Conservation (phyloP, 495 filamentous ascomycete species). For the Rhizodiscina lignyota region DNA sequence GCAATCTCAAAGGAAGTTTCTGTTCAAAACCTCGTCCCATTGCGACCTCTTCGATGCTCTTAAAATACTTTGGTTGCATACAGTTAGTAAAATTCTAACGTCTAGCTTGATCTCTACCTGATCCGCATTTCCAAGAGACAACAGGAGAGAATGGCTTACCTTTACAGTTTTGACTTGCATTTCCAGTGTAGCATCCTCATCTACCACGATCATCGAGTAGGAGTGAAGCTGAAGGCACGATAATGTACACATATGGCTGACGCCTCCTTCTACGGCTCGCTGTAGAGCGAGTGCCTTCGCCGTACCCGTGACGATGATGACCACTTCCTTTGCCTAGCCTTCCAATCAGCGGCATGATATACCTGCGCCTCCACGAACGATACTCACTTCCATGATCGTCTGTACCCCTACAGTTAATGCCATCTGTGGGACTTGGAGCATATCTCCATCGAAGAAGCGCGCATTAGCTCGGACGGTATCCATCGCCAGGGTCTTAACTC, state of each 20-base stretch:
- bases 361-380: neutral
- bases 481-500: slow-evolving; percentile 74
- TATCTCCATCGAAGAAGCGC: slow-evolving; percentile 62
- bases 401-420: slow-evolving; percentile 78
- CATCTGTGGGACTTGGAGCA: slow-evolving; percentile 61
- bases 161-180: slow-evolving; percentile 66
- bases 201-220: slow-evolving; percentile 64
- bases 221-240: slow-evolving; percentile 66
- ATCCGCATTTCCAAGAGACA: too few relatives aligned
- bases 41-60: neutral
- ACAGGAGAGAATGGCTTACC: too few relatives aligned
- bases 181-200: slow-evolving; percentile 73
- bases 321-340: slow-evolving; percentile 47
- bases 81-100: too few relatives aligned
- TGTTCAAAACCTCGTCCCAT: neutral
- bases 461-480: slow-evolving; percentile 77
- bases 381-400: slow-evolving; percentile 52
- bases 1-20: too few relatives aligned
- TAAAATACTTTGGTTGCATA: too few relatives aligned
- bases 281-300: slow-evolving; percentile 71
- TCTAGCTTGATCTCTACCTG: too few relatives aligned
- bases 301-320: slow-evolving; percentile 64
- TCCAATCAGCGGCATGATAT: neutral
- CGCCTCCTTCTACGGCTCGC: slow-evolving; percentile 52
- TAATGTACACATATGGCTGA: slow-evolving; percentile 78